phyloP scores from a whole-genome alignment of 352 stramenopile species.

The Globisporangium camurandrum region DNA sequence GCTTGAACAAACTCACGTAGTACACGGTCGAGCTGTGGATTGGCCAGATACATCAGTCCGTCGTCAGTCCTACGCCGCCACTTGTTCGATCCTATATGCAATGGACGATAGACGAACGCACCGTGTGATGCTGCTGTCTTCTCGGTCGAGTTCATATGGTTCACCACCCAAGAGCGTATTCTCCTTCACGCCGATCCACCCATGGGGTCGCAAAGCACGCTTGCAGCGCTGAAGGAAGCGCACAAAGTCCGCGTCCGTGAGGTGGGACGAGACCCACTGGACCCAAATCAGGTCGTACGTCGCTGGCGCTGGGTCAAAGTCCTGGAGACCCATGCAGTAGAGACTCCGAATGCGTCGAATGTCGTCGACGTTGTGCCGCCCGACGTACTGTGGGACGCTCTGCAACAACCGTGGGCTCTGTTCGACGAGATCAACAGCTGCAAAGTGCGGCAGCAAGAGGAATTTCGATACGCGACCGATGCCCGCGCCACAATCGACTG shows the following conservation, averaged over 20 bases:
- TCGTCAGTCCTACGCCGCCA: no score
- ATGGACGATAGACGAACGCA: background rate
- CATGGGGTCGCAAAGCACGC: slow-evolving; percentile 37
- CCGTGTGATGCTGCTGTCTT: slow-evolving; percentile 90
- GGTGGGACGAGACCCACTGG: slow-evolving; percentile 94
- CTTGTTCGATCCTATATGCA: no score
- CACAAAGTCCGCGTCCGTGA: slow-evolving; percentile 94
- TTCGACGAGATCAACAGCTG: slow-evolving; percentile 91
- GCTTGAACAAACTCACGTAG: slow-evolving; percentile 89
- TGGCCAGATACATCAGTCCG: no score
- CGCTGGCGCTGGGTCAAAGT: slow-evolving; percentile 59
- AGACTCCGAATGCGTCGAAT: slow-evolving; percentile 54
- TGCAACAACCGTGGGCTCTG: slow-evolving; percentile 88
- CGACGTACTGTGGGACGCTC: slow-evolving; percentile 86
- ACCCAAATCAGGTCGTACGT: slow-evolving; percentile 96
- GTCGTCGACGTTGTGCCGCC: slow-evolving; percentile 15
- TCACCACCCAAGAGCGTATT: slow-evolving; percentile 73
- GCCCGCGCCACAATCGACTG: slow-evolving; percentile 82
- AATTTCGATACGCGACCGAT: slow-evolving; percentile 95
- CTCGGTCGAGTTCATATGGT: slow-evolving; percentile 89
- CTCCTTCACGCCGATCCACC: slow-evolving; percentile 84
- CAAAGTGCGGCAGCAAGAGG: slow-evolving; percentile 86
- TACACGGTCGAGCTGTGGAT: slow-evolving; percentile 75
- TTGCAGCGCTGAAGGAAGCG: slow-evolving; percentile 88
- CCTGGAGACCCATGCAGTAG: slow-evolving; percentile 90